A percentile compares a stretch with the other conserved stretches of the same genome.
These are phyloP conservation scores for Hirschioporus abietinus DNA, from an alignment of 768 basidiomycete species.

Conservation along the genomic window DNA sequence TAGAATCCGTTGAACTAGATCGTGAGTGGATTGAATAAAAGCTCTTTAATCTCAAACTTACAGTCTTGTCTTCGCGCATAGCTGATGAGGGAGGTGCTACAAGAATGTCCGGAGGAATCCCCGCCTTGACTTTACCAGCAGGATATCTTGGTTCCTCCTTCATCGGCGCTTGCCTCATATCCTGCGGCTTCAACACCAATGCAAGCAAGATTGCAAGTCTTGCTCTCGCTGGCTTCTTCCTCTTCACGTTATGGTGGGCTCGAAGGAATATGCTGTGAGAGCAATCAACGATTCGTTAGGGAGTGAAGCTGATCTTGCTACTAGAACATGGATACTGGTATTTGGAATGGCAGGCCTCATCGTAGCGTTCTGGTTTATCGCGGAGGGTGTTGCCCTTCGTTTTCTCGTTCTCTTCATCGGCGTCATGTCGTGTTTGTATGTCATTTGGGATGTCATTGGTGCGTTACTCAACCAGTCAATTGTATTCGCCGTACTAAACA, in stretches of 20 bases:
- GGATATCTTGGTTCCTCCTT: constrained; percentile 84
- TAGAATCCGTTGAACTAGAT: constrained; percentile 82
- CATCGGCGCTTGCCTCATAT: constrained; percentile 82
- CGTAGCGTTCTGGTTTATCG: constrained; percentile 81
- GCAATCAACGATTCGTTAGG: neutral
- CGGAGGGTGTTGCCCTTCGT: constrained; percentile 64
- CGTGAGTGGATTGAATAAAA: constrained; percentile 42
- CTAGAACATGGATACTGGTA: constrained; percentile 74
- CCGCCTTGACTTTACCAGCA: constrained; percentile 76
- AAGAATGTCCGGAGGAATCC: constrained; percentile 80
- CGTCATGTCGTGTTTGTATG: constrained; percentile 84
- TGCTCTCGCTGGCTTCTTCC: constrained; percentile 77
- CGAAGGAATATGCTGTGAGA: constrained; percentile 65
- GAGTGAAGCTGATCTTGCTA: constrained; percentile 10
- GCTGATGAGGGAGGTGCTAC: constrained; percentile 88
- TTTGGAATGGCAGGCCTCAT: constrained; percentile 76
- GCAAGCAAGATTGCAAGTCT: constrained; percentile 83
- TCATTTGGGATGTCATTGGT: constrained; percentile 86
- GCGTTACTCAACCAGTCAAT: constrained; percentile 15
- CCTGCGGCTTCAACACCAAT: constrained; percentile 84
- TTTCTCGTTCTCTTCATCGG: constrained; percentile 83
- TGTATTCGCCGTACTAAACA: neutral
- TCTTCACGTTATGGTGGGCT: constrained; percentile 89
- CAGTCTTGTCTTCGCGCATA: constrained; percentile 21
- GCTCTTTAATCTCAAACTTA: neutral